Percentiles rank a stretch among this genome's conserved stretches.
Conservation (phyloP, 768 basidiomycete species). For the Mycena albidolilacea region DNA sequence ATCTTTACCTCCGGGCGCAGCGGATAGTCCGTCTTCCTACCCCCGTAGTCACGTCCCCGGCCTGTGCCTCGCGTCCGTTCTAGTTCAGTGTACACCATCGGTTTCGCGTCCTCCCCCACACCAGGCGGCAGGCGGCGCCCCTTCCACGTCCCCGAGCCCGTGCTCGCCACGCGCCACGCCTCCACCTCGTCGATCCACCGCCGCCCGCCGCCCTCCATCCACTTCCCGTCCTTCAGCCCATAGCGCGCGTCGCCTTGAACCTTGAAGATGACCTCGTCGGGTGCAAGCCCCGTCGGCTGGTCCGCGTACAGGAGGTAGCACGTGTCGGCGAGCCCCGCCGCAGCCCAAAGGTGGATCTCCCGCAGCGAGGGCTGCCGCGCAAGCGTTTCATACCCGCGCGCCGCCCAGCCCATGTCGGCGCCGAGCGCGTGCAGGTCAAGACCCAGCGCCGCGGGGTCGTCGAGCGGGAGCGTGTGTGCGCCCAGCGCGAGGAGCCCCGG, state of each 20-base stretch:
- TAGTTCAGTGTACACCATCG: slow-evolving; percentile 54
- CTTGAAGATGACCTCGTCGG: slow-evolving; percentile 69
- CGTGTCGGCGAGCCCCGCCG: slow-evolving; percentile 79
- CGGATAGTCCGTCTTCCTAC: slow-evolving; percentile 64
- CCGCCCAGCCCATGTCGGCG: slow-evolving; percentile 55
- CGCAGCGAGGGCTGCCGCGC: slow-evolving; percentile 63
- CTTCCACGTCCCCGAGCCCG: slow-evolving; percentile 46
- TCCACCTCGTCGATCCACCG: slow-evolving; percentile 67
- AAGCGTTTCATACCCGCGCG: slow-evolving; percentile 54
- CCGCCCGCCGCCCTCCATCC: slow-evolving; percentile 42
- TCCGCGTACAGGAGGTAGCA: slow-evolving; percentile 83
- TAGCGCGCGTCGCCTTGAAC: slow-evolving; percentile 41
- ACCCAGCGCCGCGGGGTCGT: slow-evolving; percentile 63
- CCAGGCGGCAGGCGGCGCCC: slow-evolving; percentile 70
- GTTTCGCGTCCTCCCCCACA: slow-evolving; percentile 56
- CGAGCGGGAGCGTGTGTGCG: slow-evolving; percentile 71
- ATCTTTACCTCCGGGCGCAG: slow-evolving; percentile 78
- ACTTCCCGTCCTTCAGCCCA: slow-evolving; percentile 41
- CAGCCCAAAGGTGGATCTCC: slow-evolving; percentile 82
- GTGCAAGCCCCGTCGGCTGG: slow-evolving; percentile 76
- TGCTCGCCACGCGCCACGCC: slow-evolving; percentile 52
- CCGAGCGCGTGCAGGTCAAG: slow-evolving; percentile 62
- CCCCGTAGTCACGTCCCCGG: slow-evolving; percentile 67
- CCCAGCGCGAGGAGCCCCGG: slow-evolving; percentile 84
- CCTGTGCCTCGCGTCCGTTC: slow-evolving; percentile 45